Conservation (phyloP, 2,329 filamentous ascomycete species). For the Thermoascus crustaceus region DNA sequence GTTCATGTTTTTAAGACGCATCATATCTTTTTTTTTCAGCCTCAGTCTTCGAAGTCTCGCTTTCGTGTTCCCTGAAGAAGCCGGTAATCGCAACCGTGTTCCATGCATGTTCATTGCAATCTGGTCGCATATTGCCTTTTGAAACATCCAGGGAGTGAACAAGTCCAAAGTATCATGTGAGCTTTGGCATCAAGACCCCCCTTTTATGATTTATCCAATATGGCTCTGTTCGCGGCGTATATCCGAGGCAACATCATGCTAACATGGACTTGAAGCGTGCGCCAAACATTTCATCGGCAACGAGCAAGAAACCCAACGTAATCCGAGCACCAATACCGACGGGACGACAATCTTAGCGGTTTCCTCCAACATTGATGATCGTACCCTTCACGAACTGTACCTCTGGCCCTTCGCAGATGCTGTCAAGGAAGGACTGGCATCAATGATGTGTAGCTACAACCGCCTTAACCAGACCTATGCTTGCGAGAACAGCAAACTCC, state of each 20-base stretch:
- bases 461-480: slow-evolving; percentile 41
- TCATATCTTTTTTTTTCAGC: too few relatives aligned
- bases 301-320: slow-evolving; percentile 62
- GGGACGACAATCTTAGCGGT: slow-evolving; percentile 37
- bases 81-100: too few relatives aligned
- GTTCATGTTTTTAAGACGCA: slow-evolving; percentile 32
- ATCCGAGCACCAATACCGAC: slow-evolving; percentile 35
- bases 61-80: too few relatives aligned
- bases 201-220: slow-evolving; percentile 37
- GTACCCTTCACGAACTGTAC: slow-evolving; percentile 55
- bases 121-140: too few relatives aligned
- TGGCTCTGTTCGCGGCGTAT: too few relatives aligned
- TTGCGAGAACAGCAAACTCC: slow-evolving; percentile 40
- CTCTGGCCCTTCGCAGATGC: slow-evolving; percentile 57
- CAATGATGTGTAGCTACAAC: slow-evolving; percentile 50
- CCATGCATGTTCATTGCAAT: too few relatives aligned
- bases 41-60: too few relatives aligned
- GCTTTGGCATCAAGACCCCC: too few relatives aligned
- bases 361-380: slow-evolving; percentile 55
- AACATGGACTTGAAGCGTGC: slow-evolving; percentile 20
- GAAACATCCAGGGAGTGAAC: too few relatives aligned
- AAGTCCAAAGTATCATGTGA: too few relatives aligned
- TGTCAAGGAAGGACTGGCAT: slow-evolving; percentile 46
- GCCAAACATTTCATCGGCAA: slow-evolving; percentile 50
- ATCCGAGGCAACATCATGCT: not conserved